Conservation (phyloP, 768 basidiomycete species). For the Floccularia luteovirens region DNA sequence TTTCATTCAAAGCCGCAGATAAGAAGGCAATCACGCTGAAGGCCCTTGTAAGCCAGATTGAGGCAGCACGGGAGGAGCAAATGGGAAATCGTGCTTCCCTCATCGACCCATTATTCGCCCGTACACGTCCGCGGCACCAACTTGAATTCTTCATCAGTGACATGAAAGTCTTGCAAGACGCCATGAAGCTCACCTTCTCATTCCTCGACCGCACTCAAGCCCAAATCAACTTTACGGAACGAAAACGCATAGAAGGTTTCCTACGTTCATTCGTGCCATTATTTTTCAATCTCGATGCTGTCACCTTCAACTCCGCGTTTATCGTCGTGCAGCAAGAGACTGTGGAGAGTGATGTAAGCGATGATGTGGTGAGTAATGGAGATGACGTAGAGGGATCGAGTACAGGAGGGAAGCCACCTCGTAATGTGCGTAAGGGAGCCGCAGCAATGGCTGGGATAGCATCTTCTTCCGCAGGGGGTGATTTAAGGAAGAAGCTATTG, state of each 20-base stretch:
- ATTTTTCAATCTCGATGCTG: constrained; percentile 69
- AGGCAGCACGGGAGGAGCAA: constrained; percentile 78
- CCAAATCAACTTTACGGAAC: constrained; percentile 62
- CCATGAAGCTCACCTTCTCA: constrained; percentile 81
- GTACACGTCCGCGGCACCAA: constrained; percentile 69
- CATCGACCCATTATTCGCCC: constrained; percentile 46
- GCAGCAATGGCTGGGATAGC: no score
- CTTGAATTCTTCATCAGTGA: constrained; percentile 75
- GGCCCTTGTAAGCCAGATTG: constrained; percentile 77
- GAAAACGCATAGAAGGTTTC: constrained; percentile 78
- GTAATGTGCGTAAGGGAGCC: constrained; percentile 13
- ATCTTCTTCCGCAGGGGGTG: constrained; percentile 34
- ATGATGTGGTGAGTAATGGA: constrained; percentile 29
- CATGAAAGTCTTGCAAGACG: constrained; percentile 73
- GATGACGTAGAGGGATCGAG: constrained; percentile 23
- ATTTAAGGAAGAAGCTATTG: constrained; percentile 71
- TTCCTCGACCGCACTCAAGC: constrained; percentile 86
- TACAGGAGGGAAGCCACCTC: neutral
- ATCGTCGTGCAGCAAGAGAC: constrained; percentile 44
- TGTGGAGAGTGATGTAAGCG: constrained; percentile 49
- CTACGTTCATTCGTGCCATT: constrained; percentile 70
- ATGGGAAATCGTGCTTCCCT: constrained; percentile 63
- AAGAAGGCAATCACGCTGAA: constrained; percentile 78
- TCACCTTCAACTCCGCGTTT: constrained; percentile 64
- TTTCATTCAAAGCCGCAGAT: constrained; percentile 84